Conservation (phyloP, 1,284 basidiomycete genomes). For the Puccinia coronata region DNA sequence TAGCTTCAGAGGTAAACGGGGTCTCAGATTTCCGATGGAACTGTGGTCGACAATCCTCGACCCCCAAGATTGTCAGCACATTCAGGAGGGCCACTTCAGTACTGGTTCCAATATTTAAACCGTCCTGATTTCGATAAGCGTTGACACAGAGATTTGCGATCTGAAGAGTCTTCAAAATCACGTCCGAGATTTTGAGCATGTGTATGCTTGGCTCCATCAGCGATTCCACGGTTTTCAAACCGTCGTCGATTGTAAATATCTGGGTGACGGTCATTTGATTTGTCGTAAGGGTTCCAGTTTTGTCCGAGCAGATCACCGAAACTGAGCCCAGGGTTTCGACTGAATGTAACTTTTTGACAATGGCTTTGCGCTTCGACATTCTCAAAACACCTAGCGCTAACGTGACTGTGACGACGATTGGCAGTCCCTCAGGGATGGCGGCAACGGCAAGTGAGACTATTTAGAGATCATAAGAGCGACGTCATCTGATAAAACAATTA, state of each 20-base stretch:
- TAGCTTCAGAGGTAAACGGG: conserved; percentile 88
- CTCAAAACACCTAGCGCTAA: conserved; percentile 84
- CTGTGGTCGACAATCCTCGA: conserved; percentile 69
- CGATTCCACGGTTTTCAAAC: conserved; percentile 68
- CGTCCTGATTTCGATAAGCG: conserved; percentile 69
- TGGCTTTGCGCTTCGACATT: conserved; percentile 91
- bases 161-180: conserved; percentile 72
- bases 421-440: conserved; percentile 94
- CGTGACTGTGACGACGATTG: conserved; percentile 96
- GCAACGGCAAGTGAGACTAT: conserved; percentile 86
- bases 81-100: conserved; percentile 92
- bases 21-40: conserved; percentile 78
- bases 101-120: conserved; percentile 78
- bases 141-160: conserved; percentile 65
- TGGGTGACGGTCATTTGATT: conserved; percentile 94
- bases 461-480: conserved; percentile 11
- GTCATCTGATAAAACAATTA: conserved; percentile 6
- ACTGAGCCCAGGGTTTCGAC: conserved; percentile 93
- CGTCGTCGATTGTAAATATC: conserved; percentile 81
- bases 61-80: conserved; percentile 70
- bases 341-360: conserved; percentile 93
- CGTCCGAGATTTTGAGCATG: conserved; percentile 56
- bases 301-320: conserved; percentile 94
- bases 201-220: conserved; percentile 61
- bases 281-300: conserved; percentile 94